Evolutionary conservation across 768 basidiomycete genomes (phyloP).

Genomic region (Austroboletus festivus): DNA sequence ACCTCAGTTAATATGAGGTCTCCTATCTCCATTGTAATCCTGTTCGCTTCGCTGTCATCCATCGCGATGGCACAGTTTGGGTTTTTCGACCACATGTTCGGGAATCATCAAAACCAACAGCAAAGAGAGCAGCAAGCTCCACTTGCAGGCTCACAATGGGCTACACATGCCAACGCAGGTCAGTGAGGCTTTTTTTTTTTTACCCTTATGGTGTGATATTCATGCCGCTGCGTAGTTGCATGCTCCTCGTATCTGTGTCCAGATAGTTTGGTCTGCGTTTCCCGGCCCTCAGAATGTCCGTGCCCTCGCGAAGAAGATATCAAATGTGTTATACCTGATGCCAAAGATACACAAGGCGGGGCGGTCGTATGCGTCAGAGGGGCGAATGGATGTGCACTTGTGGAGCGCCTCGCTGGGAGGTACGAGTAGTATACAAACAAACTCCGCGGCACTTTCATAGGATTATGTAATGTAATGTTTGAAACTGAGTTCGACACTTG

Average conservation of each 20-base stretch:
- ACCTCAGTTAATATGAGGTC: constrained; percentile 13
- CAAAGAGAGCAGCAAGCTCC: constrained; percentile 48
- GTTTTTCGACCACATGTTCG: constrained; percentile 79
- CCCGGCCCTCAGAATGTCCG: constrained; percentile 58
- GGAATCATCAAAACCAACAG: constrained; percentile 45
- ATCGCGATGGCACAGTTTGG: constrained; percentile 63
- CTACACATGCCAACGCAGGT: constrained; percentile 64
- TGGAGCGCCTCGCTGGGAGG: constrained; percentile 46
- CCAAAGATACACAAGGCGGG: constrained; percentile 44
- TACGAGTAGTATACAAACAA: neutral
- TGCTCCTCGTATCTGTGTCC: constrained; percentile 79
- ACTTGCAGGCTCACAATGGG: constrained; percentile 58
- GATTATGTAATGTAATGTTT: constrained; percentile 30
- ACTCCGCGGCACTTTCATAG: neutral
- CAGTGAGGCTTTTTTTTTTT: constrained; percentile 14
- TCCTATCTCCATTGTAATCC: constrained; percentile 2
- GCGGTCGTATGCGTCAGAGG: constrained; percentile 74
- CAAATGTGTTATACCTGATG: constrained; percentile 72
- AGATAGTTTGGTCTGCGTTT: constrained; percentile 63
- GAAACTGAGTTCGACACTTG: too few relatives aligned
- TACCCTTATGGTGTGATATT: neutral
- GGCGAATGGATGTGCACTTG: constrained; percentile 53
- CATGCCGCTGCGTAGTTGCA: constrained; percentile 45
- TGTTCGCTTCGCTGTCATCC: constrained; percentile 26
- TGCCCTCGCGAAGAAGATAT: constrained; percentile 76